Conservation (phyloP, 306 rosid species). For the Inga oerstediana region DNA sequence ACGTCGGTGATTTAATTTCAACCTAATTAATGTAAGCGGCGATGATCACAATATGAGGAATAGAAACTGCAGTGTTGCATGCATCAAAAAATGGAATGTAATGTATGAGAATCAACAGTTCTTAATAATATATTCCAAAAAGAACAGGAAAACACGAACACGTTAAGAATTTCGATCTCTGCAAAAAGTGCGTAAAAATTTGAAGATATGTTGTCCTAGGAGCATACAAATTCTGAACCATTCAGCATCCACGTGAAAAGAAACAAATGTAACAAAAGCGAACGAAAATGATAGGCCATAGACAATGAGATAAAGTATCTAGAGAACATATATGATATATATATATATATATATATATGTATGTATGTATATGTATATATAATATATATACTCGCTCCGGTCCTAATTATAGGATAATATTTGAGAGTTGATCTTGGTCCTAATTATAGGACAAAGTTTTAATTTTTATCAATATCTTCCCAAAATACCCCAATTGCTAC, state of each 20-base stretch:
- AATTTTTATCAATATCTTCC: too few relatives aligned
- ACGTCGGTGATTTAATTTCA: not conserved
- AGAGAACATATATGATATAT: not conserved
- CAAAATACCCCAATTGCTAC: too few relatives aligned
- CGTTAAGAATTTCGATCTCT: slow-evolving; percentile 20
- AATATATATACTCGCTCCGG: too few relatives aligned
- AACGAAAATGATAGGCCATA: not conserved
- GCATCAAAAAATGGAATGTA: not conserved
- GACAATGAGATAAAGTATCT: not conserved
- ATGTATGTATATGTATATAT: too few relatives aligned
- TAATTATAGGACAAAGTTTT: too few relatives aligned
- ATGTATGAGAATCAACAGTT: not conserved
- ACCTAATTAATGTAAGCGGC: not conserved
- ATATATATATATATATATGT: too few relatives aligned
- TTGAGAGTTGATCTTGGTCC: too few relatives aligned
- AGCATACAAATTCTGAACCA: not conserved
- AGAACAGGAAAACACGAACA: not conserved
- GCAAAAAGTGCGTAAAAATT: not conserved
- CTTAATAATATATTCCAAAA: not conserved
- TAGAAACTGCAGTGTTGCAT: not conserved
- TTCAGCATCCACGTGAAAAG: not conserved
- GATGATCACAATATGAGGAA: not conserved
- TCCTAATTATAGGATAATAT: too few relatives aligned
- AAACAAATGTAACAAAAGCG: not conserved
- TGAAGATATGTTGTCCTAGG: not conserved